Conservation (phyloP, 2,329 filamentous ascomycete species). For the Claviceps arundinis region DNA sequence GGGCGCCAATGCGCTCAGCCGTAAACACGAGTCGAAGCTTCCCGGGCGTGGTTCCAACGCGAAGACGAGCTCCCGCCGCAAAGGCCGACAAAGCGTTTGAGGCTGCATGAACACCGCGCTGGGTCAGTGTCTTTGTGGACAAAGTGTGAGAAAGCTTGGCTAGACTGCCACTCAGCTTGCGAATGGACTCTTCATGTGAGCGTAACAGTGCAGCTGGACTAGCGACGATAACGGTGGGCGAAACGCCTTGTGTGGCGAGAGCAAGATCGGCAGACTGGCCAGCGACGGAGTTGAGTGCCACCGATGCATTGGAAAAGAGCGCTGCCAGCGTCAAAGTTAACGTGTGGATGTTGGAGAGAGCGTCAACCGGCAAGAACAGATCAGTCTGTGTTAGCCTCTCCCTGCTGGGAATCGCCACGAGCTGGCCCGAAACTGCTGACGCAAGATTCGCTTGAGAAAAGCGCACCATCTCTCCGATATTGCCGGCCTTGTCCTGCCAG, state of each 20-base stretch:
- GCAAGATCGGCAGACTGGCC: conserved; percentile 57
- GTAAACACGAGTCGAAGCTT: conserved; percentile 73
- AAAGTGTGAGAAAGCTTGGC: conserved; percentile 57
- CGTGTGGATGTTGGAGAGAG: conserved; percentile 66
- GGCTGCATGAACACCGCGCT: conserved; percentile 58
- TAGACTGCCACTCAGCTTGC: conserved; percentile 46
- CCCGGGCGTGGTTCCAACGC: conserved; percentile 48
- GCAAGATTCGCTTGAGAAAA: conserved; percentile 77
- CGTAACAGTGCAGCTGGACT: conserved; percentile 60
- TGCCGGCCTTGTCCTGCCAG: conserved; percentile 42
- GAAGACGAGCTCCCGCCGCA: conserved; percentile 42
- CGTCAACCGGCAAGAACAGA: conserved; percentile 73
- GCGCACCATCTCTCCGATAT: conserved; percentile 57
- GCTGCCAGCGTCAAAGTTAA: conserved; percentile 70
- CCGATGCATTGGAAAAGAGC: conserved; percentile 69
- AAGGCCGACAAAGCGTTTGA: conserved; percentile 37
- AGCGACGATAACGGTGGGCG: conserved; percentile 72
- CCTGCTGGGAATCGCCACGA: conserved; percentile 58
- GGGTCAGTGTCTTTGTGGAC: conserved; percentile 53
- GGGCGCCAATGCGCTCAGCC: conserved; percentile 55
- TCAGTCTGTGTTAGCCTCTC: conserved; percentile 65
- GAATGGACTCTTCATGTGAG: conserved; percentile 49
- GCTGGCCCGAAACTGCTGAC: conserved; percentile 69
- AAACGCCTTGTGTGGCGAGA: conserved; percentile 58
- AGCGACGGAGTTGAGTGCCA: conserved; percentile 82